Percentiles rank a stretch among this genome's conserved stretches.
Evolutionary conservation across 257 asterid species (phyloP).

Genomic region (Salvia splendens): DNA sequence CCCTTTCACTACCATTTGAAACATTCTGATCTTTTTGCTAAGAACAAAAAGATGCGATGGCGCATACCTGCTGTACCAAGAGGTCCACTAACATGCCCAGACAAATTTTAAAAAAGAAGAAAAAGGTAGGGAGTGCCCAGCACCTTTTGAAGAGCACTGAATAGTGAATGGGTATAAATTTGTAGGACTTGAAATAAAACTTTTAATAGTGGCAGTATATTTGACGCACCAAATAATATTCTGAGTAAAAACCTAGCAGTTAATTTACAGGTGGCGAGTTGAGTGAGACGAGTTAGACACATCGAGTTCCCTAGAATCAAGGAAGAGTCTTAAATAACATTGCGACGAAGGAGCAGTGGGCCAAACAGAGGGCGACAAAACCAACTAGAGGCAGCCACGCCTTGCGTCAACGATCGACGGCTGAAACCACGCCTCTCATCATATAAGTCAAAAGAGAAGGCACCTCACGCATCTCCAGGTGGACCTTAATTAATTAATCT

Average conservation of each 20-base stretch:
- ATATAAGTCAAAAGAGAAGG: slow-evolving; percentile 36
- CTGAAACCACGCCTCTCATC: slow-evolving; percentile 42
- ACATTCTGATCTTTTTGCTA: slow-evolving; percentile 34
- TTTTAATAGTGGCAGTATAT: slow-evolving; percentile 2
- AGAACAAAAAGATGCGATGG: slow-evolving; percentile 39
- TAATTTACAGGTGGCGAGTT: slow-evolving; percentile 5
- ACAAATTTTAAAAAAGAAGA: slow-evolving; percentile 18
- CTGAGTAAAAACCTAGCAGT: slow-evolving; percentile 6
- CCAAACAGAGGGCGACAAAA: slow-evolving; percentile 31
- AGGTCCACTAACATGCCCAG: slow-evolving; percentile 43
- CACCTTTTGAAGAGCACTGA: slow-evolving; percentile 37
- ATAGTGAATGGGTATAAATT: slow-evolving; percentile 28
- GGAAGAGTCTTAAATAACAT: slow-evolving; percentile 32
- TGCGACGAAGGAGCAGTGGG: slow-evolving; percentile 34
- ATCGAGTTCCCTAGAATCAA: slow-evolving; percentile 18
- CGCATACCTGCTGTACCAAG: slow-evolving; percentile 40
- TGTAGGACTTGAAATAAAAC: slow-evolving; percentile 11
- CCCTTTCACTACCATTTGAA: slow-evolving; percentile 36
- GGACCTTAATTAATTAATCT: slow-evolving; percentile 33
- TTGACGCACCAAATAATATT: slow-evolving; percentile 4
- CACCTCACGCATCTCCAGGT: slow-evolving; percentile 60
- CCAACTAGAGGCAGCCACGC: slow-evolving; percentile 43
- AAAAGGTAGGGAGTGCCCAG: slow-evolving; percentile 32
- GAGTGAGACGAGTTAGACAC: slow-evolving; percentile 28
- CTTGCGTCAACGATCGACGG: slow-evolving; percentile 49